Evolutionary conservation across 176 grass and related monocot species (phyloP).

Genomic region (Eleusine indica): DNA sequence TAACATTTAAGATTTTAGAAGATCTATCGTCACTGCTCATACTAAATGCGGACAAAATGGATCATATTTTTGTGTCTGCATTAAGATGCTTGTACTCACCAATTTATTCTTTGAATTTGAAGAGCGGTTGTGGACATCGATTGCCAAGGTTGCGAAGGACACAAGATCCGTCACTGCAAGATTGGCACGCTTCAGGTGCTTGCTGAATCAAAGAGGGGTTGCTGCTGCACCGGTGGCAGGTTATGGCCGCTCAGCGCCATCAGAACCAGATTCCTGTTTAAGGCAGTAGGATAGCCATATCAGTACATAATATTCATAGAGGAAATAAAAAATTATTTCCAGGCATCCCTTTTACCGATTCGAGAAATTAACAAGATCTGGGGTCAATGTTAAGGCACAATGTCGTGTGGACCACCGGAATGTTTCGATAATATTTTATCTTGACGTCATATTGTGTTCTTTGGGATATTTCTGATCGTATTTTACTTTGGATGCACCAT

Average conservation of each 20-base stretch:
- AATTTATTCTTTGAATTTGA: conserved; percentile 18
- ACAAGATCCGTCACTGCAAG: conserved; percentile 49
- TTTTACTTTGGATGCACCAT: neutral
- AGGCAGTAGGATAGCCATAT: conserved; percentile 55
- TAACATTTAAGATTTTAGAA: conserved; percentile 1
- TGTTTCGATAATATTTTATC: conserved; percentile 17
- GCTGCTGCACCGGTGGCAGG: conserved; percentile 68
- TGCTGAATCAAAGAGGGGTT: conserved; percentile 84
- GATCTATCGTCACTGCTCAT: conserved; percentile 2
- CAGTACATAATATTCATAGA: conserved; percentile 29
- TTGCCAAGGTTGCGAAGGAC: conserved; percentile 63
- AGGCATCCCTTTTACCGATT: conserved; percentile 5
- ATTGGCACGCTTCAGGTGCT: conserved; percentile 79
- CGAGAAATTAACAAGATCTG: conserved; percentile 7
- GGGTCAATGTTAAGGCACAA: conserved; percentile 19
- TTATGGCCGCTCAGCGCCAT: conserved; percentile 51
- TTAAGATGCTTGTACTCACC: conserved; percentile 20
- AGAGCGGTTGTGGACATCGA: conserved; percentile 80
- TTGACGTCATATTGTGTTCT: neutral
- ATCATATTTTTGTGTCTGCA: neutral
- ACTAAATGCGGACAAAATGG: neutral
- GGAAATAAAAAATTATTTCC: conserved; percentile 33
- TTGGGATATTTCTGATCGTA: neutral
- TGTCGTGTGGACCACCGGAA: neutral
- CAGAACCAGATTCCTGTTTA: conserved; percentile 70